Evolutionary conservation across 2,329 filamentous ascomycete genomes (phyloP), one percentile per base, ranked within the genome.

Genomic region (Coniochaeta prunicola): DNA sequence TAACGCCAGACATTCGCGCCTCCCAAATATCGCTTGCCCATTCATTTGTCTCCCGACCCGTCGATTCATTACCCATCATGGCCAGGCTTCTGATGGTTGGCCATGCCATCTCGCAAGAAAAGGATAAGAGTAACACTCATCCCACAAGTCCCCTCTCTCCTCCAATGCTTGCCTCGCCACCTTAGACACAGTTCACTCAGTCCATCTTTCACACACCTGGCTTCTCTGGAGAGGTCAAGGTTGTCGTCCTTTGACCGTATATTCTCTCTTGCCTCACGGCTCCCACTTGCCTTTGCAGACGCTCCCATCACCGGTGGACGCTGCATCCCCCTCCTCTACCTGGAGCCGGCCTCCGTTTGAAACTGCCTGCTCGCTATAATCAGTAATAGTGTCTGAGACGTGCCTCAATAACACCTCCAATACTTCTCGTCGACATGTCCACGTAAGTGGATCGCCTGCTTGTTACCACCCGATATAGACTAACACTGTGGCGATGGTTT

Each of bases 341-440:
- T 55, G 61, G 62, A 64, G 62, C 62, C 42, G 63, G 62, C 45
- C 61, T 63, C 62, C 60, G 38, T 33, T 36, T 59, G 36, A 57
- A 31, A n/a, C 2, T 30, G 30, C n/a, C 26, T n/a, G 6, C 26
- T n/a, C 21, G 17, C 54, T 21, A 56, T 42, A 56, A 56, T 56
- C 30, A 59, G 60, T 57, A 57, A 57, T 57, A 63, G 64, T 60
- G 19, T 45, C 38, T 62, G 60, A 57, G 53, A 40, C 24, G 24
- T 30, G 24, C 17, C 45, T 28, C 7, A 28, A 26, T 15, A 26
- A 28, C 45, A 28, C 21, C 24, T 12, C 26, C 45, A 30, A 26
- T 30, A 28, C 13, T 26, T 50, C 57, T 63, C 61, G 59, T 64
- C 69, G 70, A 67, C 64, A 78, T 78, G 76, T 72, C 75, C 73